These are phyloP conservation scores for Pichiaceae sp. DNA, from an alignment of 1,139 yeast species.

Conservation along the genomic window DNA sequence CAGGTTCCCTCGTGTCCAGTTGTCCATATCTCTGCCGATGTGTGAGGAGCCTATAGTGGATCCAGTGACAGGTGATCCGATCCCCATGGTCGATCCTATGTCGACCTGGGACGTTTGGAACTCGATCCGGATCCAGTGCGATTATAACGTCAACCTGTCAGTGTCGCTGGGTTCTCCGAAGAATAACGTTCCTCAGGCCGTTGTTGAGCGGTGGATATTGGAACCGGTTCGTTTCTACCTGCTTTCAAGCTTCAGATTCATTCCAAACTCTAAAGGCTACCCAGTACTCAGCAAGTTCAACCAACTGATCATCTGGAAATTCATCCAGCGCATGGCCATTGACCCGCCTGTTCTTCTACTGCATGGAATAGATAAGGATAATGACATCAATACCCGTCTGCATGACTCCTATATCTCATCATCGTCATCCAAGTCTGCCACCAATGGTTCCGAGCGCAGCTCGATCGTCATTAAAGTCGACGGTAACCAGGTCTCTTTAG, in stretches of 20 bases:
- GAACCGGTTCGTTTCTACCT: conserved; percentile 55
- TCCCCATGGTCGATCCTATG: conserved; percentile 39
- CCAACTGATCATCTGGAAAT: conserved; percentile 35
- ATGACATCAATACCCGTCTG: conserved; percentile 8
- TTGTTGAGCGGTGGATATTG: conserved; percentile 50
- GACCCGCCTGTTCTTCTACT: conserved; percentile 26
- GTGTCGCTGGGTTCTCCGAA: conserved; percentile 52
- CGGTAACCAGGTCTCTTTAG: conserved; percentile 35
- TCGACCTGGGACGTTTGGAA: conserved; percentile 71
- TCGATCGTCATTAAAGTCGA: conserved; percentile 24
- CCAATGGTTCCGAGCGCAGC: not conserved
- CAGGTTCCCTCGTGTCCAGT: conserved; percentile 19
- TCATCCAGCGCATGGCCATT: conserved; percentile 23
- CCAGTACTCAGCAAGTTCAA: conserved; percentile 54
- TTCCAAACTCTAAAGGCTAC: conserved; percentile 47
- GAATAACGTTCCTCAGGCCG: conserved; percentile 35
- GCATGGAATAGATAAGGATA: conserved; percentile 37
- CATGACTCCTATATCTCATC: conserved; percentile 18
- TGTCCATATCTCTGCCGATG: conserved; percentile 33
- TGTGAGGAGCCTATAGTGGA: conserved; percentile 27
- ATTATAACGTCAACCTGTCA: conserved; percentile 40
- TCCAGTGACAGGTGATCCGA: conserved; percentile 22
- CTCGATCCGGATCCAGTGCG: conserved; percentile 44
- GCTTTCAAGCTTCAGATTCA: conserved; percentile 44
- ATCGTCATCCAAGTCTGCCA: conserved; percentile 2